Base-by-base conservation (phyloP, 1,139 yeast species). In the Komagataea norvegica region DNA sequence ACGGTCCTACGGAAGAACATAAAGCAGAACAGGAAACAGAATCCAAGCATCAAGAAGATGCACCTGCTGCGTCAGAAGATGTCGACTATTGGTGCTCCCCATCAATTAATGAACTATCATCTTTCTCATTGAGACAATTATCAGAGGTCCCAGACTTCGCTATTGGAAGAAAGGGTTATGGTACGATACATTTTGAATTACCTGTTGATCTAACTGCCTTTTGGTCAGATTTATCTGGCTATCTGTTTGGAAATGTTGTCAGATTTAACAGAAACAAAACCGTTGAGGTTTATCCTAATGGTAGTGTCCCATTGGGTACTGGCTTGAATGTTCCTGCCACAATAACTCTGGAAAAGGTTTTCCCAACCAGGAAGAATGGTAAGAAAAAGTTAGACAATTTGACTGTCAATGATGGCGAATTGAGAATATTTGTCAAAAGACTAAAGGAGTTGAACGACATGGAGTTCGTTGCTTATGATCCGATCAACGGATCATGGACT, bases 241-340 rank as follows among this genome's bases (percentile, higher is more conserved):
- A 56, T 10, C 55, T 82, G 22, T 76, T 85, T 45, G 91, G 81
- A 3, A 67, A 67, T 9, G 64, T 74, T 10, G 76, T 86, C 9
- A 68, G 68, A 16, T 75, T 87, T 46, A 65, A 65, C 29, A 68
- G 71, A n/a, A 67, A 65, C 10, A 70, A 72, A 37, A 67, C 74
- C 1, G 77, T 85, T 2, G 74, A 77, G 41, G 93, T 84, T 0
- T 85, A 86, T 54, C 78, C 83, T 4, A 75, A 77, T 32, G 72
- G 64, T 15, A 81, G 79, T 45, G 88, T 89, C 1, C 67, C 79
- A 0, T 60, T 74, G 30, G 96, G 96, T 0, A 62, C 66, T 38
- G 95, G 89, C 1, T 60, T 88, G 36, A 88, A 88, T 57, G 81
- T 82, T 13, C 95, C 95, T 2, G 93, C 96, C 0, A 80, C 84